Conservation (phyloP, 345 rosid genomes). For the Melaleuca alternifolia region DNA sequence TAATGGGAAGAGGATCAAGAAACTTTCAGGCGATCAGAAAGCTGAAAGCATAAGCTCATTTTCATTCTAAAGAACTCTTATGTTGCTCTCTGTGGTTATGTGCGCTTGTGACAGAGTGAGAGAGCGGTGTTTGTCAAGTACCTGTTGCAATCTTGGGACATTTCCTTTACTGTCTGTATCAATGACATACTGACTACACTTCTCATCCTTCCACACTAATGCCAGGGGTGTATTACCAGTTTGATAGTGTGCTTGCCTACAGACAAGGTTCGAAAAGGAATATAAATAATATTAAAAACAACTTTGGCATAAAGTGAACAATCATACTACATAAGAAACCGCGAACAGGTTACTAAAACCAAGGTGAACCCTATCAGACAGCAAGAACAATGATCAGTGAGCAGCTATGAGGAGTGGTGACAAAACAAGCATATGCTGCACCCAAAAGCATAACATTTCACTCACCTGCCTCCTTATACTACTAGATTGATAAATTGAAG, state of each 20-base stretch:
- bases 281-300: neutral
- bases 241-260: constrained; percentile 86
- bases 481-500: neutral
- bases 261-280: constrained; percentile 7
- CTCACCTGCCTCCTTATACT: neutral
- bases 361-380: neutral
- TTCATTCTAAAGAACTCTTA: neutral
- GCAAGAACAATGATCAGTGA: neutral
- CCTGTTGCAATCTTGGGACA: constrained; percentile 70
- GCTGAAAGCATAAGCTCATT: neutral
- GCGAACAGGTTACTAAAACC: neutral
- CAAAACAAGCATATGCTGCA: neutral
- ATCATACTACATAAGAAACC: neutral
- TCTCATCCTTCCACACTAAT: constrained; percentile 92
- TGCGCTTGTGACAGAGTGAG: neutral
- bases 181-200: constrained; percentile 85
- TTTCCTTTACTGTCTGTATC: constrained; percentile 90
- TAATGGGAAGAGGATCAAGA: neutral
- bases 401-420: neutral
- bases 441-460: neutral
- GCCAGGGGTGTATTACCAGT: constrained; percentile 88
- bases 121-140: constrained; percentile 11
- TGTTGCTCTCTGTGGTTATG: neutral
- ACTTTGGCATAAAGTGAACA: neutral
- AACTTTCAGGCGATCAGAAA: neutral